These are phyloP conservation scores for Metschnikowia santaceciliae DNA, from an alignment of 805 yeast species.

Conservation along the genomic window DNA sequence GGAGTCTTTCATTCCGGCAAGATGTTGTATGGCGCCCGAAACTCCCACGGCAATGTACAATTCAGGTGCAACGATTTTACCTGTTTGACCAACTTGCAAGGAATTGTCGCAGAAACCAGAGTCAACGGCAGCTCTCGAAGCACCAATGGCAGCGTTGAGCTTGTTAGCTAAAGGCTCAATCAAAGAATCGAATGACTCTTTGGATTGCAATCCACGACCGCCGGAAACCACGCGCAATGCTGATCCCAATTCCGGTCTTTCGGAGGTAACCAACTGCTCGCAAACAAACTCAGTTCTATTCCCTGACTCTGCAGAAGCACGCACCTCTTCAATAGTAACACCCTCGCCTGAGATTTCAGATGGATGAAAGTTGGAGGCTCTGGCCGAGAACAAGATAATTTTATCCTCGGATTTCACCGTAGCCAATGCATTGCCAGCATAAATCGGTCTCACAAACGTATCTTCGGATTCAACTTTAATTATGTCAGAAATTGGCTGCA, in stretches of 20 bases:
- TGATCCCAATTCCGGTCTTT: constrained; percentile 86
- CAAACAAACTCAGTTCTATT: constrained; percentile 61
- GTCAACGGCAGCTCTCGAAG: constrained; percentile 97
- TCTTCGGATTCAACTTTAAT: constrained; percentile 58
- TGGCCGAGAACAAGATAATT: constrained; percentile 66
- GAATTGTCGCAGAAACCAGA: constrained; percentile 95
- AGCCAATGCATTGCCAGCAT: constrained; percentile 90
- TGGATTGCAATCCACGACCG: constrained; percentile 89
- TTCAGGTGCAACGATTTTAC: constrained; percentile 96
- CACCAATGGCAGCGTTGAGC: constrained; percentile 91
- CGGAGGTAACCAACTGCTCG: constrained; percentile 70
- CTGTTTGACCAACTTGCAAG: constrained; percentile 96
- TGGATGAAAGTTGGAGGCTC: constrained; percentile 76
- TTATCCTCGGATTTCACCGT: constrained; percentile 72
- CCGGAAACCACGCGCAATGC: constrained; percentile 85
- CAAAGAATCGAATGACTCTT: constrained; percentile 75
- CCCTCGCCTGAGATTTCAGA: constrained; percentile 25
- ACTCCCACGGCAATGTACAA: constrained; percentile 90
- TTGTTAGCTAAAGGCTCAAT: constrained; percentile 81
- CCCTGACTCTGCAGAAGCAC: constrained; percentile 31
- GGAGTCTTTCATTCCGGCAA: constrained; percentile 98
- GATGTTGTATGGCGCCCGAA: constrained; percentile 96
- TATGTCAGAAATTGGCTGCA: constrained; percentile 85
- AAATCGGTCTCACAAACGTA: constrained; percentile 88
- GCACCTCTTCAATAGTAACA: constrained; percentile 49